Evolutionary conservation across 2,329 filamentous ascomycete species (phyloP).

Genomic region (Tetracladium maxilliforme): DNA sequence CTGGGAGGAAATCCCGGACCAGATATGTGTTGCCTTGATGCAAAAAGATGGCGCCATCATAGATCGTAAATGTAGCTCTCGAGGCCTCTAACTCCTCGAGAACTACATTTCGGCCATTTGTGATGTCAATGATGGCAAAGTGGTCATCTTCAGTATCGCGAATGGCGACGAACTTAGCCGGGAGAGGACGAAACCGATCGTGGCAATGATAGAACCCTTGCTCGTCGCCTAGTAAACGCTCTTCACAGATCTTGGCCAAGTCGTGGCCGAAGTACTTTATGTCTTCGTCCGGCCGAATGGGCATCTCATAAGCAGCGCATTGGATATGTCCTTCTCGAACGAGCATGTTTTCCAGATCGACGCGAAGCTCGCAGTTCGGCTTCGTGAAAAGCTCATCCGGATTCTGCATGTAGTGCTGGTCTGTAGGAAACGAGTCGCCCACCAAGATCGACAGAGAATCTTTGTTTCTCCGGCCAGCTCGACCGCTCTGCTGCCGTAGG

Average conservation of each 20-base stretch:
- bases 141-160: constrained; percentile 83
- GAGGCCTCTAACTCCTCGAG: constrained; percentile 94
- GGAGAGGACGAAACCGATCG: constrained; percentile 72
- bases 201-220: constrained; percentile 84
- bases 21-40: constrained; percentile 92
- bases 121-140: constrained; percentile 85
- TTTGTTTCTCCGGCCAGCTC: constrained; percentile 82
- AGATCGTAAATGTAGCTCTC: constrained; percentile 88
- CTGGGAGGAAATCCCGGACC: constrained; percentile 75
- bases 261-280: constrained; percentile 64
- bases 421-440: constrained; percentile 77
- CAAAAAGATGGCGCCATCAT: constrained; percentile 92
- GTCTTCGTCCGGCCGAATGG: constrained; percentile 68
- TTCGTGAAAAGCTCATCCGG: constrained; percentile 87
- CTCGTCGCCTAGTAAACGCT: constrained; percentile 59
- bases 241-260: constrained; percentile 54
- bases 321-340: constrained; percentile 89
- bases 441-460: constrained; percentile 85
- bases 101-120: constrained; percentile 66
- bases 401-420: constrained; percentile 96
- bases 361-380: constrained; percentile 76
- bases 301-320: constrained; percentile 91
- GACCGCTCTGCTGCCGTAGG: constrained; percentile 82
- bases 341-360: constrained; percentile 84
- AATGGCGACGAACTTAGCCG: constrained; percentile 73